Evolutionary conservation across 2,329 filamentous ascomycete species (phyloP).

Genomic region (Penicillium sp.): DNA sequence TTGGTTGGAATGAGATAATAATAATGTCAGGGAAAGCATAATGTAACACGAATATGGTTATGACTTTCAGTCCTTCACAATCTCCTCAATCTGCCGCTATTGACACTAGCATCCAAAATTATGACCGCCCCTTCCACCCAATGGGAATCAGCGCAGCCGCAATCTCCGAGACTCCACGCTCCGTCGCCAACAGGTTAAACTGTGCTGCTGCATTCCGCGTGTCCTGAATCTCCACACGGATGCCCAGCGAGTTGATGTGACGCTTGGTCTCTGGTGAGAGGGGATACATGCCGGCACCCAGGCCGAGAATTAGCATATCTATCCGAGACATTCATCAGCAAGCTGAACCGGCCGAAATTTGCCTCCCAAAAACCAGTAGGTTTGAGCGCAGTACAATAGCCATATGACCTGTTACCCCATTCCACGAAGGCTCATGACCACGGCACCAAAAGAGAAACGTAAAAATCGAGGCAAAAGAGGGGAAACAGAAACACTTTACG

Average conservation of each 20-base stretch:
- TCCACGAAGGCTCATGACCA: constrained; percentile 6
- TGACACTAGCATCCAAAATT: neutral
- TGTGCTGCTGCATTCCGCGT: constrained; percentile 92
- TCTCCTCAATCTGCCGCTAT: neutral
- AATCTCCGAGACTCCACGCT: constrained; percentile 80
- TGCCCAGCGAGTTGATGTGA: constrained; percentile 74
- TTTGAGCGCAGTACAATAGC: constrained; percentile 11
- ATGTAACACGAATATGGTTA: neutral
- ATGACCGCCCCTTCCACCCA: constrained; percentile 65
- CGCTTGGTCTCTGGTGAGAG: constrained; percentile 73
- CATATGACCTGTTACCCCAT: neutral
- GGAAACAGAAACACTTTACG: constrained; percentile 32
- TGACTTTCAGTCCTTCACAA: neutral
- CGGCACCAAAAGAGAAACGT: neutral
- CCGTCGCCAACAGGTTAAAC: constrained; percentile 93
- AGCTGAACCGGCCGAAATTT: neutral
- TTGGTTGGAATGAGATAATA: neutral
- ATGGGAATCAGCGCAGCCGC: constrained; percentile 86
- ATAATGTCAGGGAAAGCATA: neutral
- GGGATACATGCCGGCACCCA: constrained; percentile 74
- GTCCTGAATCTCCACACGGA: constrained; percentile 85
- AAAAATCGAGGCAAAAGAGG: constrained; percentile 2
- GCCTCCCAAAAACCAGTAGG: constrained; percentile 14
- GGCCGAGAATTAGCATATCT: constrained; percentile 89
- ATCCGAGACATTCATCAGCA: constrained; percentile 11